Percentiles rank a stretch among this genome's conserved stretches.
phyloP scores from a whole-genome alignment of 306 rosid species.

The Glycine tomentella region DNA sequence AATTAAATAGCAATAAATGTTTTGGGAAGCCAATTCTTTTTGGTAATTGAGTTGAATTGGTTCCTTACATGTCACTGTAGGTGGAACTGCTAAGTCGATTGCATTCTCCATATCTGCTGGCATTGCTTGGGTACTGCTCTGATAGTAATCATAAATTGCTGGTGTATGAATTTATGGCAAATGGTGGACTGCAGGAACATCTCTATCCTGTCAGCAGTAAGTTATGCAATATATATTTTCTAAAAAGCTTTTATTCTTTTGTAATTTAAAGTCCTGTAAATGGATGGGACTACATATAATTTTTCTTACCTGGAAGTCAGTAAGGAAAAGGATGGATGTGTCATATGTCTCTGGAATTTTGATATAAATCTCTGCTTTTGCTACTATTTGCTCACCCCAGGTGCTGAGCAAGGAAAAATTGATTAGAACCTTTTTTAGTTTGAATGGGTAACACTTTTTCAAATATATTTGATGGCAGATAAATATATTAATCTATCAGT shows the following conservation, averaged over 20 bases:
- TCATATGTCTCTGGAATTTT: constrained; percentile 18
- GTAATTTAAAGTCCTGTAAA: constrained; percentile 17
- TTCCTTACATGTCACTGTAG: constrained; percentile 53
- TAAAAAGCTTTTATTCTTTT: constrained; percentile 17
- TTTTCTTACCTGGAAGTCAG: background rate
- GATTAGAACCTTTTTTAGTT: background rate
- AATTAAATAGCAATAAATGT: background rate
- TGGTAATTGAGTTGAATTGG: constrained; percentile 37
- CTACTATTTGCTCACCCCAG: background rate
- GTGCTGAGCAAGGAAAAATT: background rate
- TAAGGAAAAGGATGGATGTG: background rate
- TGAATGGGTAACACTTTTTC: constrained; percentile 22
- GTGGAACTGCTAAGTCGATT: constrained; percentile 88
- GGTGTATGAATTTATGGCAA: constrained; percentile 91
- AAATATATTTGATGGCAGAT: constrained; percentile 2
- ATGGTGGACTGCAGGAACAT: constrained; percentile 95
- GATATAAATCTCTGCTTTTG: constrained; percentile 17
- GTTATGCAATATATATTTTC: constrained; percentile 37
- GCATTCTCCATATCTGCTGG: constrained; percentile 86
- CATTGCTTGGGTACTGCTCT: constrained; percentile 87
- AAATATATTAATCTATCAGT: background rate
- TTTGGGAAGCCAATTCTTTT: background rate
- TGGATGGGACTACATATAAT: constrained; percentile 5
- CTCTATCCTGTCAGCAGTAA: constrained; percentile 80
- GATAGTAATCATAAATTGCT: constrained; percentile 76